Conservation (phyloP, 1,284 basidiomycete genomes). For the Ustilago trichophora region DNA sequence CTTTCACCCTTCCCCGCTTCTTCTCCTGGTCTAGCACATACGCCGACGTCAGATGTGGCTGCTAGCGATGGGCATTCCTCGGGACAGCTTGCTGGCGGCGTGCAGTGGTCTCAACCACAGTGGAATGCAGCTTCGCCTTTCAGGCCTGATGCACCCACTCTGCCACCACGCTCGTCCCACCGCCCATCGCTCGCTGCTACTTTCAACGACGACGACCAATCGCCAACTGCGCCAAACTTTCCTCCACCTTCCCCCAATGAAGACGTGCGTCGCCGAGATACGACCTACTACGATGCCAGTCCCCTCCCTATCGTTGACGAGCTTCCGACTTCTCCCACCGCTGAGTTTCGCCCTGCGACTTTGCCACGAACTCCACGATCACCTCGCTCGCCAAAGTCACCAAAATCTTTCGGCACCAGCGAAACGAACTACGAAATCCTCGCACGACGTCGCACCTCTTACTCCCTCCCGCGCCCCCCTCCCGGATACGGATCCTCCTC, state of each 20-base stretch:
- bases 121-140: conserved; percentile 28
- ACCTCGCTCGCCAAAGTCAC: background rate
- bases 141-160: conserved; percentile 3
- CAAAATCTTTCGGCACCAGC: conserved; percentile 11
- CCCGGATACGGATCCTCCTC: conserved; percentile 2
- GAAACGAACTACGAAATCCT: conserved; percentile 10
- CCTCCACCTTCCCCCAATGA: background rate
- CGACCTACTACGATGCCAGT: conserved; percentile 22
- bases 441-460: conserved; percentile 9
- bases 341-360: background rate
- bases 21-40: background rate
- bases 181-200: background rate
- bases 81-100: too few species aligned
- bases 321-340: background rate
- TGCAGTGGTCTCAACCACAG: conserved; percentile 1
- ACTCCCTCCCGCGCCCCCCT: conserved; percentile 13
- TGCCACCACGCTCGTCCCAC: background rate
- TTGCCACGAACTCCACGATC: too few species aligned
- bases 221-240: conserved; percentile 18
- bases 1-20: background rate
- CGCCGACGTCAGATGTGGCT: conserved; percentile 1
- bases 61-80: conserved; percentile 1
- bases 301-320: conserved; percentile 10
- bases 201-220: conserved; percentile 7
- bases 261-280: background rate